A percentile compares a stretch with the other conserved stretches of the same genome.
phyloP scores from a whole-genome alignment of 2,329 filamentous ascomycete species.

The Colletotrichum musae region DNA sequence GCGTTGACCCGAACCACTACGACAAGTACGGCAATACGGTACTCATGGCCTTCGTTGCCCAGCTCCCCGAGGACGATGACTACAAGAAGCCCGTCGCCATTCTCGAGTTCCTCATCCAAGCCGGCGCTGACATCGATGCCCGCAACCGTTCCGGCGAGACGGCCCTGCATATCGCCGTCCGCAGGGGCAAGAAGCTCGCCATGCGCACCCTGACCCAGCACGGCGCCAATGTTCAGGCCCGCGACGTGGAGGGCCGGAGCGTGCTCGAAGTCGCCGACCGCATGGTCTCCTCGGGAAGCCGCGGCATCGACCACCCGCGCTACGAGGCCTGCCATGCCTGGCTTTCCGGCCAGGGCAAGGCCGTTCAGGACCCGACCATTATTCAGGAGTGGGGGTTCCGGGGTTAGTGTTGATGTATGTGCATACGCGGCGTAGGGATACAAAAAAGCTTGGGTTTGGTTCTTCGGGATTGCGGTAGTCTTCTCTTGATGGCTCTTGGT shows the following conservation, averaged over 20 bases:
- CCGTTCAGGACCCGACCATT: slow-evolving; percentile 56
- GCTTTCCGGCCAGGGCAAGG: slow-evolving; percentile 55
- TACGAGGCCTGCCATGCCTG: slow-evolving; percentile 63
- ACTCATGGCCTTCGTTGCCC: slow-evolving; percentile 68
- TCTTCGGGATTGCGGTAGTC: not conserved
- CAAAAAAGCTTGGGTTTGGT: slow-evolving; percentile 17
- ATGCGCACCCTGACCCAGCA: slow-evolving; percentile 61
- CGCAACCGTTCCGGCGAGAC: slow-evolving; percentile 70
- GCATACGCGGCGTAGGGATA: not conserved
- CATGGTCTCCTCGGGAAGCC: slow-evolving; percentile 51
- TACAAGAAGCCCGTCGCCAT: slow-evolving; percentile 62
- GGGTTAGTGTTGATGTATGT: not conserved
- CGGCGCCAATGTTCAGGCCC: slow-evolving; percentile 63
- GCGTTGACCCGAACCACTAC: slow-evolving; percentile 67
- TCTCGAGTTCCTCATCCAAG: slow-evolving; percentile 58
- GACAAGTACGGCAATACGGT: slow-evolving; percentile 67
- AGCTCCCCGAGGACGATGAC: slow-evolving; percentile 66
- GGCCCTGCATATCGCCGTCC: slow-evolving; percentile 67
- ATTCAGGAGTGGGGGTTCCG: slow-evolving; percentile 56
- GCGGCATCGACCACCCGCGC: slow-evolving; percentile 56
- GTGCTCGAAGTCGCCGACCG: slow-evolving; percentile 62
- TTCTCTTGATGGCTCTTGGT: not conserved
- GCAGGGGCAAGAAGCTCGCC: slow-evolving; percentile 67
- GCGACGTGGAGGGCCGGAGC: slow-evolving; percentile 60
- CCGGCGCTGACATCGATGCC: slow-evolving; percentile 62